Base-by-base conservation (phyloP, 2,329 filamentous ascomycete species). In the Calycina herbarum region DNA sequence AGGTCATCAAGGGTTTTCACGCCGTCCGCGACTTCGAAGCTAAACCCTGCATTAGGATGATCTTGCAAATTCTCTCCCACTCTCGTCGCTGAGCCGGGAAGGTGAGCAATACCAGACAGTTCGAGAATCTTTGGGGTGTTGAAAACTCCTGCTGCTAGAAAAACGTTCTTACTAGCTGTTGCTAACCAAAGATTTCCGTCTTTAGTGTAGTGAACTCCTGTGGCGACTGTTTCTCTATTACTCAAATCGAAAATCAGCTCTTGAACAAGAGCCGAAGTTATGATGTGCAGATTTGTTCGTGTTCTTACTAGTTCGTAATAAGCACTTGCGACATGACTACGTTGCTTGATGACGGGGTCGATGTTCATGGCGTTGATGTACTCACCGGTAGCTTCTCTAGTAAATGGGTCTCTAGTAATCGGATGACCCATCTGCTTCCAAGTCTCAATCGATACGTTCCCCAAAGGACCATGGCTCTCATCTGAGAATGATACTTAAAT, bases 181-280 rank as follows among this genome's bases (percentile, higher is more conserved):
- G 70, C 64, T 7, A n/a, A 70, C 13, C 65, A 68, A 13, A 69
- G 64, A 8, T 42, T 67, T 29, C 65, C 59, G 10, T 59, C 35
- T 15, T 57, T 48, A 7, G 33, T 48, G 6, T 59, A 20, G 17
- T 67, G 45, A 8, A 72, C 67, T 5, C 69, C 70, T 6, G 65
- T 64, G 7, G 64, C 64, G 8, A 58, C 29, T 31, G 56, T 33
- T n/a, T 31, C 63, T 27, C 48, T 51, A 17, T 7, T 31, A n/a
- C 24, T 31, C 2, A 42, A 61, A 29, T 57, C 60, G 6, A 70
- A 24, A 71, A 93, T 89, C 75, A 96, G 80, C 77, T 88, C 90
- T 75, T 86, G 90, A 66, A 95, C 92, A 86, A 91, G 93, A 17
- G 92, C 89, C 74, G 95, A 89, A 74, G 92, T 95, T 64, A 96